phyloP scores from a whole-genome alignment of 192 early-diverging fungal species.

The Podila epigama region DNA sequence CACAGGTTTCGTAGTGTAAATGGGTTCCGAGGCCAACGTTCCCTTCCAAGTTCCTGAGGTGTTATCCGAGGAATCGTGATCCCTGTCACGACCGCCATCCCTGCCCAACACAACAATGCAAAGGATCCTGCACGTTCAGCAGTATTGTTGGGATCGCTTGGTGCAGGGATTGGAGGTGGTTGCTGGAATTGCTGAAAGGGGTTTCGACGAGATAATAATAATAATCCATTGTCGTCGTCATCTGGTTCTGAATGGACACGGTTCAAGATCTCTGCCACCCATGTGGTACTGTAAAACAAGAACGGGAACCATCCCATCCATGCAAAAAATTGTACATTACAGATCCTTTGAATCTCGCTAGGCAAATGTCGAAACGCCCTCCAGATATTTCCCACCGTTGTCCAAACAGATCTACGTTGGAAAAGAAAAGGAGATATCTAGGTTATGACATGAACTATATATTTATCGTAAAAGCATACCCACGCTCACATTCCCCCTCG shows the following conservation, averaged over 20 bases:
- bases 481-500: not conserved
- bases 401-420: conserved; percentile 48
- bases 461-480: no score
- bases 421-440: conserved; percentile 1
- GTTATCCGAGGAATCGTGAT: conserved; percentile 63
- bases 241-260: conserved; percentile 25
- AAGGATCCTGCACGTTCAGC: conserved; percentile 86
- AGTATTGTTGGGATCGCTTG: conserved; percentile 34
- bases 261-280: conserved; percentile 66
- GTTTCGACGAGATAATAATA: no score
- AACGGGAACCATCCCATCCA: conserved; percentile 99
- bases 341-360: conserved; percentile 73
- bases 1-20: conserved; percentile 69
- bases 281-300: conserved; percentile 86
- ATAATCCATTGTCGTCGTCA: not conserved
- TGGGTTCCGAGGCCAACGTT: conserved; percentile 33
- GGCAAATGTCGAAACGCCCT: conserved; percentile 72
- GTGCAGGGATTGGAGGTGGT: not conserved
- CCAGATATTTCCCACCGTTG: conserved; percentile 59
- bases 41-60: conserved; percentile 19
- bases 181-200: not conserved
- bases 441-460: no score
- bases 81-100: conserved; percentile 73
- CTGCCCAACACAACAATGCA: conserved; percentile 81
- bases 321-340: conserved; percentile 91